Conservation (phyloP, 257 asterid genomes). For the Solanum virginianum region DNA sequence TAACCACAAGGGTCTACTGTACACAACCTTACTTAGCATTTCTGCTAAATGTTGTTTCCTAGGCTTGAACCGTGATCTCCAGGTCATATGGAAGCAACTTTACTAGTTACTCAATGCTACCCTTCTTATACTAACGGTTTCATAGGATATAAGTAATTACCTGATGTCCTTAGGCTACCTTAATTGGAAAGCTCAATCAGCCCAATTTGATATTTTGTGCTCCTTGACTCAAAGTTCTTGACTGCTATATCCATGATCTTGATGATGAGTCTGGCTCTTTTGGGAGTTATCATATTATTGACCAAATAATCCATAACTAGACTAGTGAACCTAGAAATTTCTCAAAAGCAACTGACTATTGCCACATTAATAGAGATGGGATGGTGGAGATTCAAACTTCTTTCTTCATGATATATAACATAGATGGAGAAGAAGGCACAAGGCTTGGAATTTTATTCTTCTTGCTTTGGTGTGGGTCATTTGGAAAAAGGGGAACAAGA, state of each 20-base stretch:
- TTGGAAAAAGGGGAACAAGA: neutral
- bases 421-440: neutral
- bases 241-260: neutral
- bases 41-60: too few species aligned
- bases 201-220: neutral
- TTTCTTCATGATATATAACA: neutral
- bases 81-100: too few species aligned
- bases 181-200: neutral
- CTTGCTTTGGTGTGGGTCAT: neutral
- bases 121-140: neutral
- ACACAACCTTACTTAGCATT: too few species aligned
- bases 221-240: neutral
- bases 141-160: neutral
- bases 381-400: neutral
- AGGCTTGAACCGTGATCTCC: too few species aligned
- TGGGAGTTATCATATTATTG: neutral
- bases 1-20: too few species aligned
- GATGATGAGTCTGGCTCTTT: neutral
- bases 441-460: neutral
- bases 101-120: too few species aligned
- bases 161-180: neutral
- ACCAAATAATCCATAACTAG: neutral
- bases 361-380: neutral
- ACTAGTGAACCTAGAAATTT: neutral
- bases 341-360: neutral